A percentile compares a stretch with the other conserved stretches of the same genome.
Evolutionary conservation across 2,329 filamentous ascomycete species (phyloP).

Genomic region (Colletotrichum incanum): DNA sequence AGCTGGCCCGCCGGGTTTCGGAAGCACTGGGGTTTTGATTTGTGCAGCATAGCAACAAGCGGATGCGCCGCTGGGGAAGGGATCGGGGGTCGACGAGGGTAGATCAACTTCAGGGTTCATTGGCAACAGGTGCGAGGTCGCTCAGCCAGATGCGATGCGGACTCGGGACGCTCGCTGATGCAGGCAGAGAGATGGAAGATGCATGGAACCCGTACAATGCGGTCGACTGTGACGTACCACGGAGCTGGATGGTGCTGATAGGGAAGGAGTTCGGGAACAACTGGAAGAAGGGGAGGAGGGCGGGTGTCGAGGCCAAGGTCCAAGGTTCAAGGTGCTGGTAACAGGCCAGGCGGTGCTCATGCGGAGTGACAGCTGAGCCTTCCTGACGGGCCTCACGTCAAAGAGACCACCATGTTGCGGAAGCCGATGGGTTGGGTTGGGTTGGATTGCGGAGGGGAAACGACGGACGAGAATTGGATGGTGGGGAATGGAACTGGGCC

Average conservation of each 20-base stretch:
- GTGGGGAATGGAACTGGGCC: constrained; percentile 3
- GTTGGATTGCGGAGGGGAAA: background rate
- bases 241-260: constrained; percentile 17
- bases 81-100: constrained; percentile 4
- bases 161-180: constrained; percentile 8
- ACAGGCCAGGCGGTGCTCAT: constrained; percentile 1
- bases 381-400: constrained; percentile 27
- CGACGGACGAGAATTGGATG: constrained; percentile 20
- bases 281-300: constrained; percentile 20
- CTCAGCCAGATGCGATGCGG: background rate
- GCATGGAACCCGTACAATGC: background rate
- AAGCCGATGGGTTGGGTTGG: background rate
- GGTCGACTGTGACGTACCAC: constrained; percentile 2
- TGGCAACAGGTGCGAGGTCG: constrained; percentile 15
- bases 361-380: constrained; percentile 30
- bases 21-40: background rate
- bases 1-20: constrained; percentile 19
- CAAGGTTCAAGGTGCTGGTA: background rate
- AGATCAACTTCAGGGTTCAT: constrained; percentile 26
- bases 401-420: constrained; percentile 20
- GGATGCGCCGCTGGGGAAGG: constrained; percentile 1
- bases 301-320: background rate
- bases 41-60: background rate
- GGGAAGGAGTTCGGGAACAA: constrained; percentile 29
- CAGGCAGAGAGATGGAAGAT: constrained; percentile 15